Percentiles rank a stretch among this genome's conserved stretches.
phyloP scores from a whole-genome alignment of 805 yeast genomes.

The Wickerhamomyces pijperi region DNA sequence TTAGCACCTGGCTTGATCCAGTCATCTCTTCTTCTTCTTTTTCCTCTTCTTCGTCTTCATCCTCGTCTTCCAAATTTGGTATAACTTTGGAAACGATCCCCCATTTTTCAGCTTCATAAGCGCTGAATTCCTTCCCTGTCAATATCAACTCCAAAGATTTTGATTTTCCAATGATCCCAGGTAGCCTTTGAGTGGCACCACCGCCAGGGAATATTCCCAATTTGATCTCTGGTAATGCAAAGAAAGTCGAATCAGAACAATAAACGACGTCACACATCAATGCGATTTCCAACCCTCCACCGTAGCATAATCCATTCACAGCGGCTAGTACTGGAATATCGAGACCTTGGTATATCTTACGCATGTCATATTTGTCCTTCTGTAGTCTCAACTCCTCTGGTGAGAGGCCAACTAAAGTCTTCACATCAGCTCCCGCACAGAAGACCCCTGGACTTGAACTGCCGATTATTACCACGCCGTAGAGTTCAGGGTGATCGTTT shows the following conservation, averaged over 20 bases:
- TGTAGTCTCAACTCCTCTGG: conserved; percentile 24
- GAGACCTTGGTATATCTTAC: conserved; percentile 22
- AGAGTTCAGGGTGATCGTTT: conserved; percentile 20
- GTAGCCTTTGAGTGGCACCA: conserved; percentile 43
- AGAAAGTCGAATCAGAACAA: conserved; percentile 34
- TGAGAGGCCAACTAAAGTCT: conserved; percentile 31
- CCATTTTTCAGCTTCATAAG: conserved; percentile 34
- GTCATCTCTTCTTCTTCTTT: too few relatives aligned
- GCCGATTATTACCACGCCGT: conserved; percentile 32
- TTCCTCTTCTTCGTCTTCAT: too few relatives aligned
- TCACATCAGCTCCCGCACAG: conserved; percentile 46
- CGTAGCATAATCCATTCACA: conserved; percentile 43
- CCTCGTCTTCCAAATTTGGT: conserved; percentile 12
- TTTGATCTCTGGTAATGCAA: conserved; percentile 47
- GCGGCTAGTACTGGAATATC: conserved; percentile 43
- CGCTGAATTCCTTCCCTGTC: conserved; percentile 34
- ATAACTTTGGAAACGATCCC: conserved; percentile 34
- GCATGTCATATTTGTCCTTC: conserved; percentile 29
- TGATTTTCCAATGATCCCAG: conserved; percentile 36
- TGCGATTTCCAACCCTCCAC: conserved; percentile 48
- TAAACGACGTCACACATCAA: conserved; percentile 39
- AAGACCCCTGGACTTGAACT: conserved; percentile 37
- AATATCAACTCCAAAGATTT: conserved; percentile 37
- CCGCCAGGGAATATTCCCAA: conserved; percentile 41
- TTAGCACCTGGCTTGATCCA: conserved; percentile 24